Evolutionary conservation across 164 flowering plant genomes (phyloP).

Genomic region (Magnolia officinalis): DNA sequence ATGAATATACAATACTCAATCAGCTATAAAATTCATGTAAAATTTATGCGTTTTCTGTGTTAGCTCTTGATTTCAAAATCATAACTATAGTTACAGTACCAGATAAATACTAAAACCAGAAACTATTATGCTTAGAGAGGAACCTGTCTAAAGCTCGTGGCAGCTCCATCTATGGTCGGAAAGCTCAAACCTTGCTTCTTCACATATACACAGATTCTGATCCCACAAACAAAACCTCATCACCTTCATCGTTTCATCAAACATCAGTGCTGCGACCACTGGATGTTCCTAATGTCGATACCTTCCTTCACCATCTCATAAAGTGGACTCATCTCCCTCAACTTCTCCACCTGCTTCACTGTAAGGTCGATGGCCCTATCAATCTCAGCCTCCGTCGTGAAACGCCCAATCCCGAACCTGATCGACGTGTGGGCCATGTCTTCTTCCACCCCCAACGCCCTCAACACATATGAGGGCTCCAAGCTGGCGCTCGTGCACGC

Average conservation of each 20-base stretch:
- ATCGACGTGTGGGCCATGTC: slow-evolving; percentile 99
- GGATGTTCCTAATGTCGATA: slow-evolving; percentile 81
- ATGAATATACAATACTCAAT: too few relatives aligned
- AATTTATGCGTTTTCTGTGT: background rate
- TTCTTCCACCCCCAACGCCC: slow-evolving; percentile 96
- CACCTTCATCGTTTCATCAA: background rate
- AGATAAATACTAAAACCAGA: background rate
- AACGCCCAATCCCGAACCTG: slow-evolving; percentile 95
- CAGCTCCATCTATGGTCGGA: background rate
- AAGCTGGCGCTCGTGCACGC: slow-evolving; percentile 94
- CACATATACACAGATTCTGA: background rate
- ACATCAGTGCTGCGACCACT: slow-evolving; percentile 87
- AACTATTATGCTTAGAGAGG: background rate
- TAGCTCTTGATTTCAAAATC: background rate
- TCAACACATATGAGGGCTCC: slow-evolving; percentile 92
- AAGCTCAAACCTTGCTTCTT: background rate
- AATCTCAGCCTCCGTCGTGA: slow-evolving; percentile 87
- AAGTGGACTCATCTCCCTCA: slow-evolving; percentile 97
- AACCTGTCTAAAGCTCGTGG: background rate
- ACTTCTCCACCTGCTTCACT: slow-evolving; percentile 79
- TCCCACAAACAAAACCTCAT: background rate
- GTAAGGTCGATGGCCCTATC: slow-evolving; percentile 88
- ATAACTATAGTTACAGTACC: background rate
- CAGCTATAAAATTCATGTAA: background rate
- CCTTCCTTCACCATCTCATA: slow-evolving; percentile 98